Evolutionary conservation across 2,329 filamentous ascomycete species (phyloP).

Genomic region (Camillea tinctor): DNA sequence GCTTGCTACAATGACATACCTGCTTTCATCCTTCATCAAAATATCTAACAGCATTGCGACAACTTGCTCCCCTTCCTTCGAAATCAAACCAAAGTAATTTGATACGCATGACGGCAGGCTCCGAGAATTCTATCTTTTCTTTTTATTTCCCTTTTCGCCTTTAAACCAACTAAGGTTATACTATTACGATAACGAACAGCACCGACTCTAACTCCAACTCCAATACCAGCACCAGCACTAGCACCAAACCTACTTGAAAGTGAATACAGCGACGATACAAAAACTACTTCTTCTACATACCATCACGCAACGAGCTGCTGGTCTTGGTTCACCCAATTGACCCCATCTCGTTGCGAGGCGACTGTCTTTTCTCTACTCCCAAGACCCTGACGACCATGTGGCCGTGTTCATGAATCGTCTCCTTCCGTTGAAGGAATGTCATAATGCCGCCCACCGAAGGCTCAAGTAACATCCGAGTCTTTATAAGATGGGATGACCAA

Average conservation of each 20-base stretch:
- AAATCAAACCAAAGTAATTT: not conserved
- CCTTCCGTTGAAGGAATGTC: constrained; percentile 35
- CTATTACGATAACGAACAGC: not conserved
- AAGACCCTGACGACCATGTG: constrained; percentile 24
- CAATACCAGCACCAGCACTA: too few species aligned
- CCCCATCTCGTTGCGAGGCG: not conserved
- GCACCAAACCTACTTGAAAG: too few species aligned
- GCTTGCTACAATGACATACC: too few species aligned
- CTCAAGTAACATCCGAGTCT: constrained; percentile 80
- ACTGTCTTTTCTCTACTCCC: not conserved
- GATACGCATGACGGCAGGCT: not conserved
- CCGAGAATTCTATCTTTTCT: not conserved
- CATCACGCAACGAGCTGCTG: not conserved
- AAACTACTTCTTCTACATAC: too few species aligned
- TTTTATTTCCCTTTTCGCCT: too few species aligned
- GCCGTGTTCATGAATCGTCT: constrained; percentile 29
- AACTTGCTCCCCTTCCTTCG: too few species aligned
- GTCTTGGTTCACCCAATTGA: not conserved
- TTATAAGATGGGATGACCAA: constrained; percentile 90
- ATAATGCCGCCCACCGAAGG: constrained; percentile 49
- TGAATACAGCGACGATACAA: too few species aligned
- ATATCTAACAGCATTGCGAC: not conserved
- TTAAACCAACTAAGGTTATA: too few species aligned
- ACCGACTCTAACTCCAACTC: not conserved
- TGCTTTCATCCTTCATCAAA: not conserved